Conservation (phyloP, 2,329 filamentous ascomycete genomes). For the Aspergillus sp. region DNA sequence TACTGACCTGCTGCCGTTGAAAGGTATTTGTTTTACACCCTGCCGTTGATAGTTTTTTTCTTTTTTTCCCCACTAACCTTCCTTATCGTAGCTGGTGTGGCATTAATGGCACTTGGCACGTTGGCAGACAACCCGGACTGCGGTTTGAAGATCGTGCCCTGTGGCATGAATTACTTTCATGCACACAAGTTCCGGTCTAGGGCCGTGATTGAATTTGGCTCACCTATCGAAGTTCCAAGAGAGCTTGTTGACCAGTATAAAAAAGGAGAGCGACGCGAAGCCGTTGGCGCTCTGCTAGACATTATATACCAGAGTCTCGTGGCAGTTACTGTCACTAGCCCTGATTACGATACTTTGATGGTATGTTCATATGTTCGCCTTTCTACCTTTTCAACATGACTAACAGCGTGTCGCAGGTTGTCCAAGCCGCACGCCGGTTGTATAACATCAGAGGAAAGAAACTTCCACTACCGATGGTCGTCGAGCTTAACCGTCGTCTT, state of each 20-base stretch:
- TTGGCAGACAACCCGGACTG: conserved; percentile 78
- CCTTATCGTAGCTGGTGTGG: conserved; percentile 64
- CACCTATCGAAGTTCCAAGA: conserved; percentile 72
- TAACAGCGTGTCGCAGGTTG: conserved; percentile 48
- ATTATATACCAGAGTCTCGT: conserved; percentile 77
- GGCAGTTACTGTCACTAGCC: conserved; percentile 82
- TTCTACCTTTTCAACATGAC: conserved; percentile 3
- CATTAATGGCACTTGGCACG: conserved; percentile 92
- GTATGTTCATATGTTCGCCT: conserved; percentile 29
- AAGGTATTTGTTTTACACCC: conserved; percentile 41
- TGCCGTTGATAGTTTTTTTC: background rate
- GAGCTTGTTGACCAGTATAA: conserved; percentile 82
- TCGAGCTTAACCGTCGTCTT: conserved; percentile 86
- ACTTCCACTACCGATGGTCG: conserved; percentile 79
- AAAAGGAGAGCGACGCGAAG: conserved; percentile 72
- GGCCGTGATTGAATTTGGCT: conserved; percentile 91
- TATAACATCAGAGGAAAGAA: conserved; percentile 95
- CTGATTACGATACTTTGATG: conserved; percentile 95
- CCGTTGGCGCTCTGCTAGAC: conserved; percentile 76
- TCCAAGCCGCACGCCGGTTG: conserved; percentile 83
- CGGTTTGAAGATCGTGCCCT: conserved; percentile 87
- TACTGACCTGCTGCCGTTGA: conserved; percentile 81
- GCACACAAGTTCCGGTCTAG: conserved; percentile 96
- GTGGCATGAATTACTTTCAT: conserved; percentile 99
- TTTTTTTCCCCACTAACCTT: conserved; percentile 6